Evolutionary conservation across 164 flowering plant species (phyloP).

Genomic region (Annona squamosa): DNA sequence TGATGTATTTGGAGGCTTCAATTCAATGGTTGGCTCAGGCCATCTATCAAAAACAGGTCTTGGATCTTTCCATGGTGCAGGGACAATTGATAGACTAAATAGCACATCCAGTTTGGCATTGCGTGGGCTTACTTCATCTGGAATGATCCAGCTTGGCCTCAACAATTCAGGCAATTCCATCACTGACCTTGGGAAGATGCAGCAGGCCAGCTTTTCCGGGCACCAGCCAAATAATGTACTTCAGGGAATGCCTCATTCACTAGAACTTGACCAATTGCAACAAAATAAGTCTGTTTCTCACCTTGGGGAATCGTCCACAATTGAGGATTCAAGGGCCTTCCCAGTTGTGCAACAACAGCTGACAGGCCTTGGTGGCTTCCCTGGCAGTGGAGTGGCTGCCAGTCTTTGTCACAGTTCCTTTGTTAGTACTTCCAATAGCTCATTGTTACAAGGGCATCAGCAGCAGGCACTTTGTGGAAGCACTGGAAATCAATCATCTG

Average conservation of each 20-base stretch:
- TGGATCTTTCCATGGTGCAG: slow-evolving; percentile 34
- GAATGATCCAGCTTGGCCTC: slow-evolving; percentile 38
- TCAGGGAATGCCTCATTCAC: slow-evolving; percentile 49
- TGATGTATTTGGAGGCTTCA: slow-evolving; percentile 53
- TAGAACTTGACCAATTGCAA: slow-evolving; percentile 50
- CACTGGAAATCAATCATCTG: slow-evolving; percentile 31
- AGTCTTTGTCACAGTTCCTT: slow-evolving; percentile 29
- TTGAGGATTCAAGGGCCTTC: slow-evolving; percentile 23
- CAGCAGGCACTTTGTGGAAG: slow-evolving; percentile 21
- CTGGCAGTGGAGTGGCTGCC: slow-evolving; percentile 1
- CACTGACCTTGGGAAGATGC: slow-evolving; percentile 32
- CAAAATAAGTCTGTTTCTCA: slow-evolving; percentile 17
- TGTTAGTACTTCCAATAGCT: slow-evolving; percentile 24
- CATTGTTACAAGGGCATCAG: slow-evolving; percentile 32
- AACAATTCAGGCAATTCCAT: slow-evolving; percentile 35
- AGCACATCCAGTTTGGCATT: slow-evolving; percentile 38
- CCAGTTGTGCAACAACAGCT: slow-evolving; percentile 19
- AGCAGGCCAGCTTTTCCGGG: slow-evolving; percentile 30
- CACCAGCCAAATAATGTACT: slow-evolving; percentile 38
- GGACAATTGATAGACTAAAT: slow-evolving; percentile 60
- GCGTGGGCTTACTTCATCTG: slow-evolving; percentile 40
- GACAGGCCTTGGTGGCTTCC: slow-evolving; percentile 17
- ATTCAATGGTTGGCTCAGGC: slow-evolving; percentile 41
- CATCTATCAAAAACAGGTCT: slow-evolving; percentile 37
- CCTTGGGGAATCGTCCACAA: slow-evolving; percentile 23